Evolutionary conservation across 2,329 filamentous ascomycete species (phyloP), one percentile per base, ranked within the genome.

Genomic region (Alternaria brassicae): DNA sequence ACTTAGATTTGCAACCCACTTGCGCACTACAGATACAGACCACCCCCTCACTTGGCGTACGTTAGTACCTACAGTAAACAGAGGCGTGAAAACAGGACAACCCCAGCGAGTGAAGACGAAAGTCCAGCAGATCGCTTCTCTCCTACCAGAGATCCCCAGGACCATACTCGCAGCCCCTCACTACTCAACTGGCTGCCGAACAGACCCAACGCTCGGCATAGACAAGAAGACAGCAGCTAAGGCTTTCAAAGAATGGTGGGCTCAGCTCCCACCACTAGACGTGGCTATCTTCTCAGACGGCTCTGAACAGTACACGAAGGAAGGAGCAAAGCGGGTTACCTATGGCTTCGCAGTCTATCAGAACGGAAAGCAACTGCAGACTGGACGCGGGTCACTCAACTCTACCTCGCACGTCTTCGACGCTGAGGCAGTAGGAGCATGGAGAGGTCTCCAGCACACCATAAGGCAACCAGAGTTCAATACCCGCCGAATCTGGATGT

Each of bases 281-380:
- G 30, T 54, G 1, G 41, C 56, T n/a, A 55, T 59, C 44, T 59
- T 59, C 56, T 59, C 51, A 21, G 56, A 59, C 34, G 45, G 50
- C 10, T 59, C 50, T 39, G 51, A 59, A 44, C 51, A 59, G 32
- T 21, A 17, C 21, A 50, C 23, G 6, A 36, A 36, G 32, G 30
- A 53, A 15, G 50, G 50, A n/a, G 49, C 37, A 27, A 32, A 28
- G n/a, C 10, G 6, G 12, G 56, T 58, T 15, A 53, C 49, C 27
- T 58, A 58, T 15, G 41, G 55, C 40, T 58, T 30, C 13, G 49
- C 41, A 23, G n/a, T 53, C n/a, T 58, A 53, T 19, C 25, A 48
- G 34, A 27, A 19, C 34, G 15, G 15, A 36, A 36, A 36, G 15
- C 21, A 40, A 30, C 30, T 12, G 21, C n/a, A 58, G 27, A 30